Evolutionary conservation across 2,329 filamentous ascomycete genomes (phyloP).

Genomic region (Aspergillus costaricaensis): DNA sequence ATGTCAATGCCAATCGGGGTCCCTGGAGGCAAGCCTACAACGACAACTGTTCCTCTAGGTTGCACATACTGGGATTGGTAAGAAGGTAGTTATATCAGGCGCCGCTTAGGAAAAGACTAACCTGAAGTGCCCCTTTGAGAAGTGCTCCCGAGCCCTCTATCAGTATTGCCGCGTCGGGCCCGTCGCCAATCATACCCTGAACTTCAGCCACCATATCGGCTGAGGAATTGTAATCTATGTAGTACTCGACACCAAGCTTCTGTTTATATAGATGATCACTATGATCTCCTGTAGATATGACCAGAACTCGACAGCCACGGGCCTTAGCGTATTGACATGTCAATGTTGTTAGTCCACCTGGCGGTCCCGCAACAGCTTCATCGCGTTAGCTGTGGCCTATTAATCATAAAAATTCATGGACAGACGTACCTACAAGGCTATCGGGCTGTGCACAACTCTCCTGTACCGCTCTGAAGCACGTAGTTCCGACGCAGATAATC

Average conservation of each 20-base stretch:
- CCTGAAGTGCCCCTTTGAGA: conserved; percentile 2
- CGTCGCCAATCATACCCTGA: background rate
- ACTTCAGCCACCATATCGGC: conserved; percentile 1
- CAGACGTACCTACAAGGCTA: background rate
- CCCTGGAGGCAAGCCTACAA: background rate
- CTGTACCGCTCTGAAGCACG: conserved; percentile 7
- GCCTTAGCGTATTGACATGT: conserved; percentile 11
- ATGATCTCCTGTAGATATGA: background rate
- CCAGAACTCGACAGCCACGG: conserved; percentile 3
- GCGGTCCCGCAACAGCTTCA: conserved; percentile 3
- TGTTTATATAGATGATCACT: background rate
- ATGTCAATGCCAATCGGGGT: background rate
- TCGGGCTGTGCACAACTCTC: background rate
- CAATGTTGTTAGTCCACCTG: background rate
- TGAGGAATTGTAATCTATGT: background rate
- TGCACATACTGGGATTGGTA: background rate
- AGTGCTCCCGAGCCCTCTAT: background rate
- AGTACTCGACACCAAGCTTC: conserved; percentile 1
- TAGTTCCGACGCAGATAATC: conserved; percentile 4
- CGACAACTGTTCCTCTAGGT: conserved; percentile 5
- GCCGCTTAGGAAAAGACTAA: background rate
- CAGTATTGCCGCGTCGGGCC: background rate
- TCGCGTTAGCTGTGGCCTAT: background rate
- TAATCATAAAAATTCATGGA: accelerated
- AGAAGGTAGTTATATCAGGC: background rate